Evolutionary conservation across 345 rosid species (phyloP).

Genomic region (Citrus unshiu): DNA sequence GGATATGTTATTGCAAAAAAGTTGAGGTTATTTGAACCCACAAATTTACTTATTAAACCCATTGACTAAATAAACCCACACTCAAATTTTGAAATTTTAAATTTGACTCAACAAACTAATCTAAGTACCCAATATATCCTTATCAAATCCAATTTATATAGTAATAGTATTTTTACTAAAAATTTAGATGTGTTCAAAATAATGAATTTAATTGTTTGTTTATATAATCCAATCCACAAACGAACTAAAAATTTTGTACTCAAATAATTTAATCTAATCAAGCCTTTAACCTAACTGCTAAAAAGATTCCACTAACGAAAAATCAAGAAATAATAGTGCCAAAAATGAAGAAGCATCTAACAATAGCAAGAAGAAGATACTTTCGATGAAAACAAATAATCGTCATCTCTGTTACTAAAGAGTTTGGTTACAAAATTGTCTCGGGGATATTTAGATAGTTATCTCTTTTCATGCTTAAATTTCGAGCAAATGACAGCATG

Average conservation of each 20-base stretch:
- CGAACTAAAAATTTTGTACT: not conserved
- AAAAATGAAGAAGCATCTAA: not conserved
- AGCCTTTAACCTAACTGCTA: not conserved
- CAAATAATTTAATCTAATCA: not conserved
- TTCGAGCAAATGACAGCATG: constrained; percentile 79
- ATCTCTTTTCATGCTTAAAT: constrained; percentile 84
- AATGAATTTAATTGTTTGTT: too few species aligned
- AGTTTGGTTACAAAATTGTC: constrained; percentile 47
- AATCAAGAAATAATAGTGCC: not conserved
- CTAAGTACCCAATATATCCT: too few species aligned
- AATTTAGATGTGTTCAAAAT: too few species aligned
- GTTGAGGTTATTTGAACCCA: too few species aligned
- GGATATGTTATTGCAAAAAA: too few species aligned
- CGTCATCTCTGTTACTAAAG: constrained; percentile 60
- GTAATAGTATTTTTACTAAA: too few species aligned
- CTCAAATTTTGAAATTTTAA: too few species aligned
- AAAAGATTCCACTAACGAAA: not conserved
- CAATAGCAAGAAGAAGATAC: constrained; percentile 30
- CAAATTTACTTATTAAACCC: rapidly evolving
- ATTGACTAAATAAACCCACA: too few species aligned
- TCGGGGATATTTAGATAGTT: constrained; percentile 82
- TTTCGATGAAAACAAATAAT: constrained; percentile 81
- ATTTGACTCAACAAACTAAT: too few species aligned
- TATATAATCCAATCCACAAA: too few species aligned
- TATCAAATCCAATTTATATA: too few species aligned